Evolutionary conservation across 768 basidiomycete genomes (phyloP), one percentile per base, ranked within the genome.

Genomic region (Sporobolomyces phaffii): DNA sequence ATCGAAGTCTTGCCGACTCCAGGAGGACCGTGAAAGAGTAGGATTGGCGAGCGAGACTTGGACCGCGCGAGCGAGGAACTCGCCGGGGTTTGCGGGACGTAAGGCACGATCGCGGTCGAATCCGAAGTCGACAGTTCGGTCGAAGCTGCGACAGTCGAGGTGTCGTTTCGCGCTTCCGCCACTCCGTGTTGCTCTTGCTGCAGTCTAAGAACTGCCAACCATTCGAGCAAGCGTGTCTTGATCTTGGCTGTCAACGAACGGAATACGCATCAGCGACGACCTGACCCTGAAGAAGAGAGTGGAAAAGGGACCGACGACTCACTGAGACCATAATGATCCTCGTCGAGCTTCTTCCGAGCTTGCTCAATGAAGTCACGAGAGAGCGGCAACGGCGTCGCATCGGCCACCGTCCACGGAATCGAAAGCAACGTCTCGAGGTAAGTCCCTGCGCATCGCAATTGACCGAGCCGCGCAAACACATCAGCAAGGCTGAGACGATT

Each of bases 1-100:
- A 97, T 84, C 1, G 89, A 91, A 0, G 91, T 96, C 78, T 94
- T 93, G 38, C 90, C 91, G 0, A 86, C 88, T 3, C 91, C 91
- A 0, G 92, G 91, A 14, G 92, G 91, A 14, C 91, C 92, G 38
- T 74, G 75, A 29, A 75, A 61, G 41, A 71, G 67, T 5, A 75
- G 61, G 56, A 75, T 75, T 7, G 74, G 74, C 0, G 70, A 73
- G 22, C 38, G 36, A 6, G 53, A 40, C 22, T 18, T 3, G 20
- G 34, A 1, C 33, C n/a, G 47, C 8, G 20, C 38, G 5, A 7
- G 41, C 22, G 43, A 18, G 44, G 20, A 31, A 31, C n/a, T n/a
- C n/a, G n/a, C n/a, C n/a, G n/a, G n/a, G n/a, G n/a, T n/a, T n/a
- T 41, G 4, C 7, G 70, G 48, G 29, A 60, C 62, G 58, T 33